Percentiles rank a stretch among this genome's conserved stretches.
Conservation (phyloP, 768 basidiomycete species). For the Phylloporus arenicola region DNA sequence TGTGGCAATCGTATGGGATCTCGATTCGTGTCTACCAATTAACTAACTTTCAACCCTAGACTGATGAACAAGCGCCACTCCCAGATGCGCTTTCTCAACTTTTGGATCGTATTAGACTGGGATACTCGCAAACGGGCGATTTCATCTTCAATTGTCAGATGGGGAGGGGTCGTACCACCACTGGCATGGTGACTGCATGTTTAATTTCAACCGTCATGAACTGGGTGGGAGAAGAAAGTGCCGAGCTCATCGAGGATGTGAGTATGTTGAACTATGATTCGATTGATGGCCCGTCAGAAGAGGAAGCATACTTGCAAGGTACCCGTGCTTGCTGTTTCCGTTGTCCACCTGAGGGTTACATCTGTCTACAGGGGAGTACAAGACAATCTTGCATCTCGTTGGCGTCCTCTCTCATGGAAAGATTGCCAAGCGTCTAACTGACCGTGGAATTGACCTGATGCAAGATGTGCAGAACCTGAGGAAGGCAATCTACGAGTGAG, state of each 20-base stretch:
- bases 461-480: slow-evolving; percentile 96
- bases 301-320: slow-evolving; percentile 87
- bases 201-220: slow-evolving; percentile 71
- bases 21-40: background rate
- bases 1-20: slow-evolving; percentile 72
- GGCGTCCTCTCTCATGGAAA: slow-evolving; percentile 90
- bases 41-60: slow-evolving; percentile 44
- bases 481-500: slow-evolving; percentile 91
- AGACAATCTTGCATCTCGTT: slow-evolving; percentile 91
- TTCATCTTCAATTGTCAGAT: slow-evolving; percentile 98
- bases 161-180: slow-evolving; percentile 88
- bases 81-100: slow-evolving; percentile 81
- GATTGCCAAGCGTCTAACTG: slow-evolving; percentile 83
- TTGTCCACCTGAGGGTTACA: background rate
- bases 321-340: slow-evolving; percentile 2
- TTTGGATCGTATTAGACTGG: slow-evolving; percentile 62
- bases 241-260: slow-evolving; percentile 33
- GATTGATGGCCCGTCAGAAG: slow-evolving; percentile 81
- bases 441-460: slow-evolving; percentile 86
- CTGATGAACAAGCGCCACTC: slow-evolving; percentile 94
- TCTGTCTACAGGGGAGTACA: slow-evolving; percentile 78
- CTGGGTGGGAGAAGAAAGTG: slow-evolving; percentile 47
- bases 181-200: slow-evolving; percentile 90
- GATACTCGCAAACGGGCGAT: slow-evolving; percentile 58
- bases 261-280: slow-evolving; percentile 50